A percentile compares a stretch with the other conserved stretches of the same genome.
Evolutionary conservation across 106 monocot genomes (phyloP).

Genomic region (Dactylorhiza incarnata): DNA sequence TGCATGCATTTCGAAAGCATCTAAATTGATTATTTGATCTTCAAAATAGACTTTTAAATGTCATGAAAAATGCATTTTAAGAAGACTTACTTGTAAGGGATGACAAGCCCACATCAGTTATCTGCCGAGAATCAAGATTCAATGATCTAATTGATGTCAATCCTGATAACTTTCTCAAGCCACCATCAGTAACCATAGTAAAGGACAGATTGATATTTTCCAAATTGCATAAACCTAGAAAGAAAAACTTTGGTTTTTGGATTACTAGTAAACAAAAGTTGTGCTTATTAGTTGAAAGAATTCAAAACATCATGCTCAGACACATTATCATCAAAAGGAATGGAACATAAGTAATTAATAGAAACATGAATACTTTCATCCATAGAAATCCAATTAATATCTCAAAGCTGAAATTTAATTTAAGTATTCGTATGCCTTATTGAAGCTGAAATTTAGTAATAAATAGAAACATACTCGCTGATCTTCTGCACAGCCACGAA

Average conservation of each 20-base stretch:
- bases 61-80: background rate
- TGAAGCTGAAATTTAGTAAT: background rate
- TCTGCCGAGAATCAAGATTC: conserved; percentile 83
- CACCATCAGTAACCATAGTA: conserved; percentile 64
- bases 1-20: background rate
- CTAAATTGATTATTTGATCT: background rate
- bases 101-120: conserved; percentile 84
- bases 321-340: background rate
- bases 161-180: conserved; percentile 73
- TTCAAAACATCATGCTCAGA: background rate
- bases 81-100: conserved; percentile 62
- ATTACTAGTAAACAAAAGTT: too few species aligned
- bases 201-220: conserved; percentile 88
- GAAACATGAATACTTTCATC: background rate
- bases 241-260: background rate
- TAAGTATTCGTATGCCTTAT: background rate
- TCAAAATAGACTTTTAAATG: background rate
- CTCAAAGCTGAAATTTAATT: background rate
- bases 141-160: conserved; percentile 80
- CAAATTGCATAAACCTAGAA: conserved; percentile 59
- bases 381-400: background rate
- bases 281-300: background rate
- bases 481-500: too few species aligned
- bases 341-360: background rate
- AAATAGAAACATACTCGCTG: too few species aligned